These are phyloP conservation scores for Oryza australiensis DNA, from an alignment of 176 grass and related monocot species.

Conservation along the genomic window DNA sequence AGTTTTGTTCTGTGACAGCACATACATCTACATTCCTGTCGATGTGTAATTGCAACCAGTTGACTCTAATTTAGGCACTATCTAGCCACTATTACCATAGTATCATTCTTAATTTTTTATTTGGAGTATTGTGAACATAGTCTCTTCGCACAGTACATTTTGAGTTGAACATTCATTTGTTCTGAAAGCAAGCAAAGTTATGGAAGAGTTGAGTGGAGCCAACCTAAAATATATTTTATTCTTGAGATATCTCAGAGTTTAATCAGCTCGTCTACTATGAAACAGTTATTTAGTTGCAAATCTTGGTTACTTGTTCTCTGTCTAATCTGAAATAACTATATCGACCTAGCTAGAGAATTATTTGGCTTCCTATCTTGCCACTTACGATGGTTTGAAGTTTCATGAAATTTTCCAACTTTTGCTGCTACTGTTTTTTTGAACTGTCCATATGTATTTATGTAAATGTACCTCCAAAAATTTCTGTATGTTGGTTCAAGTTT, in stretches of 20 bases:
- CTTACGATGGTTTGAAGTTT: not conserved
- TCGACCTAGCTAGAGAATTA: not conserved
- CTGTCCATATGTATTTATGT: not conserved
- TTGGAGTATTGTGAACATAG: too few relatives aligned
- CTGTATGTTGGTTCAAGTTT: not conserved
- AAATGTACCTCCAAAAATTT: not conserved
- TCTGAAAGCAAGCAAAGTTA: not conserved
- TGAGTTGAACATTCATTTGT: not conserved
- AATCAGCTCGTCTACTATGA: not conserved
- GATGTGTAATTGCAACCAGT: not conserved
- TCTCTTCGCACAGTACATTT: not conserved
- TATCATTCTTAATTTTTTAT: not conserved
- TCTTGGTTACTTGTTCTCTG: not conserved
- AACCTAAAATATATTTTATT: not conserved
- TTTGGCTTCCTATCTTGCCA: not conserved
- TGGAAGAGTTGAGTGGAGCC: not conserved
- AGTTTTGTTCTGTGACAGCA: not conserved
- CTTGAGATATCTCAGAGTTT: not conserved
- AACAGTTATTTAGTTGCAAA: not conserved
- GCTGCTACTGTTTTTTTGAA: slow-evolving; percentile 9
- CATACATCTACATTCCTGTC: not conserved
- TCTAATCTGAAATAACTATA: not conserved
- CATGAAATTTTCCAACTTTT: slow-evolving; percentile 4
- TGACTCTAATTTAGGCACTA: not conserved
- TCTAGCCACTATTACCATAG: not conserved